These are phyloP conservation scores for Fusarium hostae DNA, from an alignment of 2,329 filamentous ascomycete genomes.

Conservation along the genomic window DNA sequence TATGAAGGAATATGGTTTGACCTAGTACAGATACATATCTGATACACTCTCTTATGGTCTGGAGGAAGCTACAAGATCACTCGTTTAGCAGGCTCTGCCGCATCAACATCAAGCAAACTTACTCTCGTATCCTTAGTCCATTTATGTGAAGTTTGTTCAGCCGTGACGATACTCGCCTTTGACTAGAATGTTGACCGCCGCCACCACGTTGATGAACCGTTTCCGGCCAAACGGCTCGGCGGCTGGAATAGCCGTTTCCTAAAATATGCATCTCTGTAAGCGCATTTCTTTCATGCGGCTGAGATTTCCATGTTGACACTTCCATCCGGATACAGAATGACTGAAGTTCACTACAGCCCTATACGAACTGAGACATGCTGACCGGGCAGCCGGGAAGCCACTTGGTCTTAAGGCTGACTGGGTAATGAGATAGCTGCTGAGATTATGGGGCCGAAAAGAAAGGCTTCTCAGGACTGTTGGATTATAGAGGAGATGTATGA, in stretches of 20 bases:
- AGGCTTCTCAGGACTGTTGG: no score
- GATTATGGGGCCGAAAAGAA: no score
- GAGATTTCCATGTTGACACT: not conserved
- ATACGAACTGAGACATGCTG: not conserved
- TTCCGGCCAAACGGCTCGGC: slow-evolving; percentile 3
- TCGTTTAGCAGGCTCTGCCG: slow-evolving; percentile 12
- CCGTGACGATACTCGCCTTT: not conserved
- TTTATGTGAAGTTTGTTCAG: not conserved
- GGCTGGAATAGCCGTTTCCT: not conserved
- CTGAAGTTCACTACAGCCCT: not conserved
- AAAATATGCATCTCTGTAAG: not conserved
- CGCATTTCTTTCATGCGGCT: not conserved
- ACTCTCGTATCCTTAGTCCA: not conserved
- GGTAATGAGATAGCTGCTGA: no score
- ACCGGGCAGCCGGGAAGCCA: not conserved
- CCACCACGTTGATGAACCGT: not conserved
- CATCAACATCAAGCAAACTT: slow-evolving; percentile 19
- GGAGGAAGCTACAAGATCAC: slow-evolving; percentile 15
- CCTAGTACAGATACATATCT: slow-evolving; percentile 12
- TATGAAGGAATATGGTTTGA: not conserved
- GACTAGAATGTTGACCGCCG: not conserved
- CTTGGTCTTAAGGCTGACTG: not conserved
- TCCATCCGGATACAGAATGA: not conserved
- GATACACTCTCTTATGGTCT: slow-evolving; percentile 24
- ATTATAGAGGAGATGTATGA: not conserved